These are phyloP conservation scores for Mycena maculata DNA, from an alignment of 768 basidiomycete genomes.

Conservation along the genomic window DNA sequence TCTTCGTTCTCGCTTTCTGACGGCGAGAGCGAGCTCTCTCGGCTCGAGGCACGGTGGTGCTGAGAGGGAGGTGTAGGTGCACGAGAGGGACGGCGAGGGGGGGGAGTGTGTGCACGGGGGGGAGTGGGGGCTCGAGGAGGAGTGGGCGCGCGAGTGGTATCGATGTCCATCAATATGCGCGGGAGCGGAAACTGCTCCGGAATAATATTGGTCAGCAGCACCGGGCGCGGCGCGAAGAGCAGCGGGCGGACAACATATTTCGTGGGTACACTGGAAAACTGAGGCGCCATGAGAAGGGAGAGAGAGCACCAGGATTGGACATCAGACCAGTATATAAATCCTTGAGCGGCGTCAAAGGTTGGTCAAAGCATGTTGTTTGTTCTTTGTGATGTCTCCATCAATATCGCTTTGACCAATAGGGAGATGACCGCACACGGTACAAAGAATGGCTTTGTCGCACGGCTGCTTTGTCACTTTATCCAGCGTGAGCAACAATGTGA, in stretches of 20 bases:
- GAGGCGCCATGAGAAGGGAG: conserved; percentile 7
- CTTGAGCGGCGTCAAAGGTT: background rate
- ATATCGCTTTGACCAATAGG: background rate
- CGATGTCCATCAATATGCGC: background rate
- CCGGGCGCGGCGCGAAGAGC: background rate
- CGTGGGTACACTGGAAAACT: conserved; percentile 1
- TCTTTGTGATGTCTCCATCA: conserved; percentile 4
- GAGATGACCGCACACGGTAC: no score
- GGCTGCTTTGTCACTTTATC: conserved; percentile 15
- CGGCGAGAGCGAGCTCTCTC: conserved; percentile 9
- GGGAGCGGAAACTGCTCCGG: conserved; percentile 5
- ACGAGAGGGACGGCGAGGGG: background rate
- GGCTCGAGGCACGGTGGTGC: background rate
- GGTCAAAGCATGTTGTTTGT: conserved; percentile 2
- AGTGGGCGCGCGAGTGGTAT: background rate
- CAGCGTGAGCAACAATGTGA: background rate
- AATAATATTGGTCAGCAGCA: conserved; percentile 3
- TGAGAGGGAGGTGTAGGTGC: background rate
- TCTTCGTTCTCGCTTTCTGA: background rate
- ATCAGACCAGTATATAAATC: background rate
- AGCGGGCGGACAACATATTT: conserved; percentile 6
- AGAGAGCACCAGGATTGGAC: background rate
- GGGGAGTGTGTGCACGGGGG: background rate
- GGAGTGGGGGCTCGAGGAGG: background rate
- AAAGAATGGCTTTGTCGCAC: background rate